Evolutionary conservation across 208 protist species (phyloP).

Genomic region (Naegleria fowleri): DNA sequence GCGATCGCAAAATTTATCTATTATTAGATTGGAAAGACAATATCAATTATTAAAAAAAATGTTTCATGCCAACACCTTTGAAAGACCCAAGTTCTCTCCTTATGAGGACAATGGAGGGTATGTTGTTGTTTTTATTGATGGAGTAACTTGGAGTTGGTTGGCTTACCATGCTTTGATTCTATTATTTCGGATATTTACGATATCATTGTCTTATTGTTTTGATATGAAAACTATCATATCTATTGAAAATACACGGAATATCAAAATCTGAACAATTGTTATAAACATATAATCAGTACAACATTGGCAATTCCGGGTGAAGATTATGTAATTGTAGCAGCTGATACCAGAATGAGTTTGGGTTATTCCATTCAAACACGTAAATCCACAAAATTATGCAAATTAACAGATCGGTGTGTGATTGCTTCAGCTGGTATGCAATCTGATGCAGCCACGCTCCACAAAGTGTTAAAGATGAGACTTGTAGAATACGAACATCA

Average conservation of each 20-base stretch:
- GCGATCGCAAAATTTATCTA: background rate
- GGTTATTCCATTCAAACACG: constrained; percentile 94
- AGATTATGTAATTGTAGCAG: constrained; percentile 92
- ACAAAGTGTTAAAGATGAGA: constrained; percentile 84
- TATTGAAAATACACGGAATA: no score
- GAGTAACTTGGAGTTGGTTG: no score
- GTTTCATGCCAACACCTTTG: background rate
- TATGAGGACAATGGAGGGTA: constrained; percentile 85
- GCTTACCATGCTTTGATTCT: background rate
- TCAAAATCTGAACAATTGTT: no score
- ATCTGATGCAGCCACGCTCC: constrained; percentile 87
- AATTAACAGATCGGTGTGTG: constrained; percentile 73
- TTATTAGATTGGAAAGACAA: background rate
- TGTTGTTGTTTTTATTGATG: background rate
- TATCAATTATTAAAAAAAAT: background rate
- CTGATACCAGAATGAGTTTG: constrained; percentile 92
- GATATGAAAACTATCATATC: no score
- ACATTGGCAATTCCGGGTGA: constrained; percentile 87
- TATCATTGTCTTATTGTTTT: no score
- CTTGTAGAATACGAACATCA: constrained; percentile 89
- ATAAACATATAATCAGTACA: constrained; percentile 65
- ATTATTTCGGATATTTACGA: background rate
- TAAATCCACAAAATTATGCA: constrained; percentile 75
- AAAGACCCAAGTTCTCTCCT: constrained; percentile 40
- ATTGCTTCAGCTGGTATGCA: constrained; percentile 93